Evolutionary conservation across 208 protist species (phyloP).

Genomic region (Leishmania lainsoni): DNA sequence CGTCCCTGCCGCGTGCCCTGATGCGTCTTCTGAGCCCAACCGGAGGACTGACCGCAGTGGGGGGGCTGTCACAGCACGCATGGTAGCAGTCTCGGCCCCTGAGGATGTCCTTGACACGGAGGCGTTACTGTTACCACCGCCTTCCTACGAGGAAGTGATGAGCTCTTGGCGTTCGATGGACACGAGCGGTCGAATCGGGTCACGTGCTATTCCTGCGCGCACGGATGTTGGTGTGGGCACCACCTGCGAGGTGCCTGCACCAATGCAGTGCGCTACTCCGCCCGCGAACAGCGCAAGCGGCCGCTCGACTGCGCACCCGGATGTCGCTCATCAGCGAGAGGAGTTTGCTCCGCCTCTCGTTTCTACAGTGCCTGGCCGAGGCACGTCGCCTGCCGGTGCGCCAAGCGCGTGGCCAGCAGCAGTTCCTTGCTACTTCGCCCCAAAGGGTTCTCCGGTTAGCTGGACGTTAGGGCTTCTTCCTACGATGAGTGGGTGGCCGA

Average conservation of each 20-base stretch:
- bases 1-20: neutral
- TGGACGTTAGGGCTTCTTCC: neutral
- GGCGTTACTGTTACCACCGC: conserved; percentile 4
- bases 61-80: neutral
- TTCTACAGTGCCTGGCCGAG: neutral
- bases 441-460: neutral
- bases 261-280: neutral
- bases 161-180: neutral
- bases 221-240: conserved; percentile 22
- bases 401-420: neutral
- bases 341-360: neutral
- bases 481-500: neutral
- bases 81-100: neutral
- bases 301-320: neutral
- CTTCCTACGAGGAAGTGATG: conserved; percentile 26
- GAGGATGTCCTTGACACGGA: neutral
- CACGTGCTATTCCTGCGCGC: neutral
- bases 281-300: too few species aligned
- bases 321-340: neutral
- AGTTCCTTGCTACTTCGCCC: neutral
- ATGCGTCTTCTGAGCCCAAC: neutral
- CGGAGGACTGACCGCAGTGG: neutral
- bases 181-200: neutral
- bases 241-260: neutral
- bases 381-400: neutral